A percentile compares a stretch with the other conserved stretches of the same genome.
phyloP scores from a whole-genome alignment of 495 filamentous ascomycete genomes.

The Schizothecium vesticola region DNA sequence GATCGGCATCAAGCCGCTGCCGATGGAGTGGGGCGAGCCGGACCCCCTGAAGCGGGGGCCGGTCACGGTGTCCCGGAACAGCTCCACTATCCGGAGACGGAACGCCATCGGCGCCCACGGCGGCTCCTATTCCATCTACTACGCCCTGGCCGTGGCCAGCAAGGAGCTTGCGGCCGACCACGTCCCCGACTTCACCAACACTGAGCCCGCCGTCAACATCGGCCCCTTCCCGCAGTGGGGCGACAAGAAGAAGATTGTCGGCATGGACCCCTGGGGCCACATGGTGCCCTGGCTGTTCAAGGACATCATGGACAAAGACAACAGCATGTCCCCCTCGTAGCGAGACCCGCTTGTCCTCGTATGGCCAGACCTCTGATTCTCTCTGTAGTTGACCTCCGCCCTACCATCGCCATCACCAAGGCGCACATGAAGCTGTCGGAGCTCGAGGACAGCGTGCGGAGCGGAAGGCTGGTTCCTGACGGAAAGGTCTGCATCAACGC shows the following conservation, averaged over 20 bases:
- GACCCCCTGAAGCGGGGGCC: constrained; percentile 75
- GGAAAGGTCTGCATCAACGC: constrained; percentile 85
- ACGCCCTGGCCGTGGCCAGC: constrained; percentile 86
- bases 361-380: neutral
- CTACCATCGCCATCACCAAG: constrained; percentile 88
- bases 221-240: constrained; percentile 86
- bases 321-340: constrained; percentile 30
- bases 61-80: constrained; percentile 78
- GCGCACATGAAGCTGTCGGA: constrained; percentile 97
- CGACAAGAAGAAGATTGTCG: constrained; percentile 91
- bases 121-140: constrained; percentile 96
- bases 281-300: constrained; percentile 77
- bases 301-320: constrained; percentile 60
- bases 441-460: constrained; percentile 77
- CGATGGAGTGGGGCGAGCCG: constrained; percentile 79
- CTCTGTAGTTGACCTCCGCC: constrained; percentile 68
- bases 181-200: constrained; percentile 87
- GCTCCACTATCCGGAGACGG: constrained; percentile 71
- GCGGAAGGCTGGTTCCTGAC: constrained; percentile 76
- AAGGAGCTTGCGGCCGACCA: constrained; percentile 81
- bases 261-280: constrained; percentile 94
- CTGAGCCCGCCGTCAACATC: constrained; percentile 81
- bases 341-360: neutral
- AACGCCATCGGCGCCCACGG: constrained; percentile 86
- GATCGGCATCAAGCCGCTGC: constrained; percentile 84